Conservation (phyloP, 805 yeast species). For the Wilhelminamyces savonicus region DNA sequence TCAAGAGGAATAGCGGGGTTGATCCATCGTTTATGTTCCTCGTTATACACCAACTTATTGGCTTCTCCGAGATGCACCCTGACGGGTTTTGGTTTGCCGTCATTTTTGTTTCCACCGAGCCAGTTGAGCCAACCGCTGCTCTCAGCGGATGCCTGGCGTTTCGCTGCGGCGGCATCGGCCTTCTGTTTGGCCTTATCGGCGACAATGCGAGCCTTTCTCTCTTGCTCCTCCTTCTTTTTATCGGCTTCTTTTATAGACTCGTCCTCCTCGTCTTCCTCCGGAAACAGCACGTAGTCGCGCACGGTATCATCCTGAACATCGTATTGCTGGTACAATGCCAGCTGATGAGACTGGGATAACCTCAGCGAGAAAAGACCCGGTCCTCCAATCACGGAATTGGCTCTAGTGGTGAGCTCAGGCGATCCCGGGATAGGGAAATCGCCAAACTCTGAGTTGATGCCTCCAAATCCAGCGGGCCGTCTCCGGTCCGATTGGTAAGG, state of each 20-base stretch:
- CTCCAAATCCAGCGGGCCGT: slow-evolving; percentile 6
- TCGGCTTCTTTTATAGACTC: slow-evolving; percentile 42
- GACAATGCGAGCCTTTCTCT: slow-evolving; percentile 13
- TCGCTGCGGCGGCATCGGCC: slow-evolving; percentile 6
- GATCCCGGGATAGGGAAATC: slow-evolving; percentile 42
- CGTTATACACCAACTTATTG: slow-evolving; percentile 71
- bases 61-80: slow-evolving; percentile 72
- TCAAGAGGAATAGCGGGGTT: slow-evolving; percentile 61
- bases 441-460: slow-evolving; percentile 19
- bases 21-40: slow-evolving; percentile 81
- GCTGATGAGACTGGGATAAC: slow-evolving; percentile 38
- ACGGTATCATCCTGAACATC: slow-evolving; percentile 42
- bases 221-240: slow-evolving; percentile 19
- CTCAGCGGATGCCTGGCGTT: slow-evolving; percentile 4
- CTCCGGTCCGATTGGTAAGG: slow-evolving; percentile 19
- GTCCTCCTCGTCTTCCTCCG: slow-evolving; percentile 42
- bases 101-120: slow-evolving; percentile 32
- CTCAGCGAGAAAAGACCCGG: slow-evolving; percentile 31
- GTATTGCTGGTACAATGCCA: slow-evolving; percentile 38
- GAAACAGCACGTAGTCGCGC: slow-evolving; percentile 34
- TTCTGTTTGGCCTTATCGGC: slow-evolving; percentile 7
- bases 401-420: slow-evolving; percentile 39
- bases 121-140: slow-evolving; percentile 50
- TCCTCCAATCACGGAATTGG: slow-evolving; percentile 36
- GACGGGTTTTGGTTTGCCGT: slow-evolving; percentile 62